These are phyloP conservation scores for Falciphora oryzae DNA, from an alignment of 2,329 filamentous ascomycete genomes.

Conservation along the genomic window DNA sequence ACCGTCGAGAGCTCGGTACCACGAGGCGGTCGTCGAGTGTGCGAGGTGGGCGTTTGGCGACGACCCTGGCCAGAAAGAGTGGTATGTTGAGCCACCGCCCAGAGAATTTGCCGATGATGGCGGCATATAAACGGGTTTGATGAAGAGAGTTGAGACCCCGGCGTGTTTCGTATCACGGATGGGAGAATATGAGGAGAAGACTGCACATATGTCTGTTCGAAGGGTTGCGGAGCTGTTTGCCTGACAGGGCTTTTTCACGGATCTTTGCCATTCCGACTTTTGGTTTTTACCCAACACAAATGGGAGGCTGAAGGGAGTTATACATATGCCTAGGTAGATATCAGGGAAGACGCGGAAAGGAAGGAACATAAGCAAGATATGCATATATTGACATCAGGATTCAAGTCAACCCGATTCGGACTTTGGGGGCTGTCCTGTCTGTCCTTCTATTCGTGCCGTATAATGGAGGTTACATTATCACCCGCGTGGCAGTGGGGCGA, in stretches of 20 bases:
- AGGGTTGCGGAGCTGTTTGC: neutral
- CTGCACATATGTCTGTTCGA: neutral
- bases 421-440: neutral
- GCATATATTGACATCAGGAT: neutral
- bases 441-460: neutral
- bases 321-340: neutral
- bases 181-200: too few species aligned
- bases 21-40: constrained; percentile 1
- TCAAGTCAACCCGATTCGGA: neutral
- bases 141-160: neutral
- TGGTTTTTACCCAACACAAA: too few species aligned
- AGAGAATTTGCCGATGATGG: neutral
- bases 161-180: neutral
- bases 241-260: neutral
- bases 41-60: constrained; percentile 6
- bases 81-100: constrained; percentile 1
- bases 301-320: neutral
- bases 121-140: neutral
- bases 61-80: neutral
- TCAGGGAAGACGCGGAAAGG: neutral
- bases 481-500: too few species aligned
- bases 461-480: neutral
- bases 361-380: neutral
- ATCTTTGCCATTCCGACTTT: neutral
- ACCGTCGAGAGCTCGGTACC: constrained; percentile 13